phyloP scores from a whole-genome alignment of 106 monocot species.

The Apostasia shenzhenica region DNA sequence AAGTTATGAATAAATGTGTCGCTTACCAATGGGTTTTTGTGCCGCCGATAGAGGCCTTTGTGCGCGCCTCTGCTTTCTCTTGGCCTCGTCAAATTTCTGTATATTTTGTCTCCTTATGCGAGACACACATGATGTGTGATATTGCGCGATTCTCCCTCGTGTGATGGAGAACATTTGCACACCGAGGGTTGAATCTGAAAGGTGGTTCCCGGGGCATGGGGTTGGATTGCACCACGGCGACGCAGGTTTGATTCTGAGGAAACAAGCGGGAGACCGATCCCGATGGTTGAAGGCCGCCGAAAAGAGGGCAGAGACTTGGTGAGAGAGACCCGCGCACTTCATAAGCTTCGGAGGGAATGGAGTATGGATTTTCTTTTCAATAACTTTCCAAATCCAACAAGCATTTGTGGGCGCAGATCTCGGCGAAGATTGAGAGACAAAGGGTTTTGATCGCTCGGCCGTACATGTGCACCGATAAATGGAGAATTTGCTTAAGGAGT shows the following conservation, averaged over 20 bases:
- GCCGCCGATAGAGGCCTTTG: no score
- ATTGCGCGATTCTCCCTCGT: no score
- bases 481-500: conserved; percentile 95
- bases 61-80: no score
- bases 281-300: conserved; percentile 41
- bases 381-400: conserved; percentile 91
- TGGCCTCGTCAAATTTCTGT: no score
- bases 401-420: conserved; percentile 94
- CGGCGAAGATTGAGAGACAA: conserved; percentile 77
- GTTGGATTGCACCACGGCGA: no score
- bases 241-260: conserved; percentile 51
- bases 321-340: conserved; percentile 74
- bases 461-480: conserved; percentile 97
- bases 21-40: no score
- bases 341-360: conserved; percentile 66
- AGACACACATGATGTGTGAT: no score
- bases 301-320: conserved; percentile 90
- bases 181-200: no score
- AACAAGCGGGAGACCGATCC: conserved; percentile 46
- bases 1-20: no score
- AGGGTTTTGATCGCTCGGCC: conserved; percentile 85
- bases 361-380: conserved; percentile 84
- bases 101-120: no score
- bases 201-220: no score
- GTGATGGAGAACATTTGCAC: no score